Percentiles rank a stretch among this genome's conserved stretches.
Evolutionary conservation across 1,284 basidiomycete species (phyloP).

Genomic region (Bjerkandera adusta): DNA sequence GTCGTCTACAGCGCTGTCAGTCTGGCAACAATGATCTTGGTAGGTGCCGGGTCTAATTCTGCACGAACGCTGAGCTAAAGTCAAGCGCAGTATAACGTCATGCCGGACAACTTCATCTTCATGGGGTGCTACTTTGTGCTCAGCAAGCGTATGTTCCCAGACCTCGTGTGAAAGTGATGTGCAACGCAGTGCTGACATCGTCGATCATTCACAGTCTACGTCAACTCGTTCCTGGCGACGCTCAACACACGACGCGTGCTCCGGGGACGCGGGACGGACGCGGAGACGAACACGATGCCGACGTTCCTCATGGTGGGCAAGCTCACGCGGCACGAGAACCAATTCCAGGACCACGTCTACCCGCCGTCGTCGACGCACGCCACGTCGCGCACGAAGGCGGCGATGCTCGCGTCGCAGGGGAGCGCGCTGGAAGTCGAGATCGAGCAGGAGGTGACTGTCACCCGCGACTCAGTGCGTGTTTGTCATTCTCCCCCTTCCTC

Average conservation of each 20-base stretch:
- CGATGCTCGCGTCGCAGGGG: slow-evolving; percentile 10
- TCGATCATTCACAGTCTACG: slow-evolving; percentile 47
- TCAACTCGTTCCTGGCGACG: slow-evolving; percentile 65
- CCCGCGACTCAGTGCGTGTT: slow-evolving; percentile 18
- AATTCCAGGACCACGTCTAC: slow-evolving; percentile 12
- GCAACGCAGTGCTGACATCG: not conserved
- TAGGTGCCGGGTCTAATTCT: slow-evolving; percentile 29
- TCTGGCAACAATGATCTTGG: slow-evolving; percentile 52
- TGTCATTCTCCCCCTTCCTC: too few species aligned
- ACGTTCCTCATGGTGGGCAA: slow-evolving; percentile 42
- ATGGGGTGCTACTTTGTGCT: slow-evolving; percentile 58
- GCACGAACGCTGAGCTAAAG: too few species aligned
- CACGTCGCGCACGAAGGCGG: slow-evolving; percentile 4
- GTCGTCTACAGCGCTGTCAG: slow-evolving; percentile 49
- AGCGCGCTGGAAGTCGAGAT: slow-evolving; percentile 18
- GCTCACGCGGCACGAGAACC: slow-evolving; percentile 18
- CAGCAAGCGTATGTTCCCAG: slow-evolving; percentile 52
- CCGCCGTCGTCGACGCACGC: slow-evolving; percentile 7
- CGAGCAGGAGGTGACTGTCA: slow-evolving; percentile 18
- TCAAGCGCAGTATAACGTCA: slow-evolving; percentile 56
- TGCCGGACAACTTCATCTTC: slow-evolving; percentile 57
- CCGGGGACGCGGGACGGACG: slow-evolving; percentile 44
- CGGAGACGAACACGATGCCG: slow-evolving; percentile 34
- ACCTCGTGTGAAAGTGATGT: not conserved
- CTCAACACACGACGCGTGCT: slow-evolving; percentile 43